phyloP scores from a whole-genome alignment of 768 basidiomycete species.

The Tylopilus plumbeoviolaceoides region DNA sequence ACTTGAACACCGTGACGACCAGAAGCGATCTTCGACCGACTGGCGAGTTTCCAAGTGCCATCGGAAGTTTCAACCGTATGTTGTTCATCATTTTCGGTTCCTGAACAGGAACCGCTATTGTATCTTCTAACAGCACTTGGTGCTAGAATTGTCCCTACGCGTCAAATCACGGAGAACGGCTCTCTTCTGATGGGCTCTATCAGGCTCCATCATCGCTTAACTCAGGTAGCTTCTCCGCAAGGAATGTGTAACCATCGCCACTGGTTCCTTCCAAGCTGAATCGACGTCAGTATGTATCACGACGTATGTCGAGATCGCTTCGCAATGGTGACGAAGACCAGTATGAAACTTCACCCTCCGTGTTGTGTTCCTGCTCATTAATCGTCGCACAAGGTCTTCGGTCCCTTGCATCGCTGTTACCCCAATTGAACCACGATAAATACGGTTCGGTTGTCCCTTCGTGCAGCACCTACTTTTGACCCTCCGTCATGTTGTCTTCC shows the following conservation, averaged over 20 bases:
- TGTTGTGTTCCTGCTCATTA: background rate
- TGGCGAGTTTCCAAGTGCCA: background rate
- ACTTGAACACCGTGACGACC: background rate
- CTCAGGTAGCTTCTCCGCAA: background rate
- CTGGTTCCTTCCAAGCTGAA: background rate
- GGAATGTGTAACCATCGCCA: background rate
- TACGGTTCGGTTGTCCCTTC: background rate
- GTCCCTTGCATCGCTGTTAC: background rate
- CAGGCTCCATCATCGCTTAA: background rate
- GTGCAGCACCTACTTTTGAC: background rate
- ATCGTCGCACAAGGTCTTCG: background rate
- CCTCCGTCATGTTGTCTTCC: constrained; percentile 16
- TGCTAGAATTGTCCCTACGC: no score
- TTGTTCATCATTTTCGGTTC: background rate
- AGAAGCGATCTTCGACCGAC: background rate
- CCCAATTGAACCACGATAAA: constrained; percentile 9
- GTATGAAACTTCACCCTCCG: background rate
- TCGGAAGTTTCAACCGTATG: background rate
- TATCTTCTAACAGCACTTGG: no score
- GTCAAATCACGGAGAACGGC: background rate
- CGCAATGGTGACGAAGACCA: background rate
- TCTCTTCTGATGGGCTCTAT: background rate
- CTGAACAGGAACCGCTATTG: background rate
- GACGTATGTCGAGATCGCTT: background rate
- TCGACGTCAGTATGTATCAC: background rate